Conservation (phyloP, 2,329 filamentous ascomycete species). For the Alternaria rosae region DNA sequence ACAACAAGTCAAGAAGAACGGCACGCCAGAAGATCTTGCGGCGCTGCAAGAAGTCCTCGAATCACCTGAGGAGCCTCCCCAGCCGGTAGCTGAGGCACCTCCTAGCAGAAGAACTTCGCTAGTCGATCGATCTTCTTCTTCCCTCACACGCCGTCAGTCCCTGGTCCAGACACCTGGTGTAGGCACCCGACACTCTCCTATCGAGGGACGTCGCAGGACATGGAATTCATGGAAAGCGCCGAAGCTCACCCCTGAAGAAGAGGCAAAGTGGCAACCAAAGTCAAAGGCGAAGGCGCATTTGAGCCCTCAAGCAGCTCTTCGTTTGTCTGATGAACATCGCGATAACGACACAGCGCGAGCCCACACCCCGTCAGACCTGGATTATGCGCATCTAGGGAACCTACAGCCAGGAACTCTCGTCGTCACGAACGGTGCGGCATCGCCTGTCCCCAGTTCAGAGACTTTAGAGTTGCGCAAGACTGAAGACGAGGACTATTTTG, state of each 20-base stretch:
- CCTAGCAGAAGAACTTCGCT: constrained; percentile 31
- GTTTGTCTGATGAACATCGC: constrained; percentile 31
- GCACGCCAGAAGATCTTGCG: constrained; percentile 57
- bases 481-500: constrained; percentile 42
- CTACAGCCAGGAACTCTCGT: constrained; percentile 54
- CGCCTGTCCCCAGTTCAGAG: constrained; percentile 52
- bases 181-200: constrained; percentile 43
- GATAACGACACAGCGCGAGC: constrained; percentile 35
- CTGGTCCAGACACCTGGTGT: constrained; percentile 50
- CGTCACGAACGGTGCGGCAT: constrained; percentile 57
- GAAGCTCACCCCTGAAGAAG: constrained; percentile 31
- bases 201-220: constrained; percentile 45
- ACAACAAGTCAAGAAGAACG: constrained; percentile 58
- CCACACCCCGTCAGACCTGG: constrained; percentile 53
- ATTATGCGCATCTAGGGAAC: constrained; percentile 52
- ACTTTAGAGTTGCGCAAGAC: constrained; percentile 14
- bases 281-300: constrained; percentile 28
- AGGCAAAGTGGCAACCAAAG: constrained; percentile 40
- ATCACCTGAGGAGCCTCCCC: constrained; percentile 21
- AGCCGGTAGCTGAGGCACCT: constrained; percentile 19
- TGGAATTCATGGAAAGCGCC: constrained; percentile 45
- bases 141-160: constrained; percentile 50
- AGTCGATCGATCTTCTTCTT: constrained; percentile 35
- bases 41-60: constrained; percentile 48
- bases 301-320: constrained; percentile 27